A percentile compares a stretch with the other conserved stretches of the same genome.
phyloP scores from a whole-genome alignment of 768 basidiomycete genomes.

The Macrolepiota fuliginosa region DNA sequence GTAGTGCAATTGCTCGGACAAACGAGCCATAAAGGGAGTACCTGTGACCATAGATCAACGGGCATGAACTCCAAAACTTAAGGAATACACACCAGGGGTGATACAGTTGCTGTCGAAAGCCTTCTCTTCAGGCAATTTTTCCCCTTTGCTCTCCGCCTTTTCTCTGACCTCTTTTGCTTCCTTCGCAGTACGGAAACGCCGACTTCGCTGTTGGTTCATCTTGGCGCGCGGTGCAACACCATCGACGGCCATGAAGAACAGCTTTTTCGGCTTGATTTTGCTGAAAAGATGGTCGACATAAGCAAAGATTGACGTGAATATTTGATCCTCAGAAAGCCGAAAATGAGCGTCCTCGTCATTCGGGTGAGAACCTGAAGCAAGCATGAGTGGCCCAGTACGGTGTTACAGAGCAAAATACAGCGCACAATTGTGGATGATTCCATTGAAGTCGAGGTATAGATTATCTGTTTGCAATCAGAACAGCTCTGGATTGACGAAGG shows the following conservation, averaged over 20 bases:
- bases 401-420: slow-evolving; percentile 13
- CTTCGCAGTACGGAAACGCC: slow-evolving; percentile 92
- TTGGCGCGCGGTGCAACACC: slow-evolving; percentile 97
- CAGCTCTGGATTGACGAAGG: not conserved
- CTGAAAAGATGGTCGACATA: slow-evolving; percentile 97
- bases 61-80: not conserved
- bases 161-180: slow-evolving; percentile 86
- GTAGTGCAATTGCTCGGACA: slow-evolving; percentile 92
- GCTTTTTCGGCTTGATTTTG: slow-evolving; percentile 96
- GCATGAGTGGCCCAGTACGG: not conserved
- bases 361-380: slow-evolving; percentile 76
- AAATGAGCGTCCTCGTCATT: slow-evolving; percentile 97
- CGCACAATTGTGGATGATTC: slow-evolving; percentile 82
- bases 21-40: slow-evolving; percentile 90
- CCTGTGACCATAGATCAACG: slow-evolving; percentile 39
- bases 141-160: slow-evolving; percentile 86
- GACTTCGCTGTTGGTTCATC: slow-evolving; percentile 97
- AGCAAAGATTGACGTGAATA: slow-evolving; percentile 94
- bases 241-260: slow-evolving; percentile 99
- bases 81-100: slow-evolving; percentile 73
- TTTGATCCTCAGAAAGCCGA: slow-evolving; percentile 93
- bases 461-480: slow-evolving; percentile 54
- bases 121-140: slow-evolving; percentile 88
- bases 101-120: slow-evolving; percentile 99
- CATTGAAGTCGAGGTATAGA: slow-evolving; percentile 93